Evolutionary conservation across 208 protist species (phyloP).

Genomic region (Jaenimonas drosophilae): DNA sequence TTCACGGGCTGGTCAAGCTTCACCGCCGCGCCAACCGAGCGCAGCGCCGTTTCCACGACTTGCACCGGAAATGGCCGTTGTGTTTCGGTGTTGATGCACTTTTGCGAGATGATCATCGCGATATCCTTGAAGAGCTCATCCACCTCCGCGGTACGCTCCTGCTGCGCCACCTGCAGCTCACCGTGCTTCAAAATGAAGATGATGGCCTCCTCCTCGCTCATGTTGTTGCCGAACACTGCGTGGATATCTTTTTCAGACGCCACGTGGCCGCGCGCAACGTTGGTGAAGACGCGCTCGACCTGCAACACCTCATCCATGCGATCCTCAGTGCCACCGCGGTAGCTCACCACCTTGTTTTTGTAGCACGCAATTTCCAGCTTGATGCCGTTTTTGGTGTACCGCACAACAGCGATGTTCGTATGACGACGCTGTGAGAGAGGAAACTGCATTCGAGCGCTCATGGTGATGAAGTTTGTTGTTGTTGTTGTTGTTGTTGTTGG

Average conservation of each 20-base stretch:
- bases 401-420: slow-evolving; percentile 84
- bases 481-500: slow-evolving; percentile 1
- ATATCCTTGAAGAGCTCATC: slow-evolving; percentile 95
- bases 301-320: slow-evolving; percentile 87
- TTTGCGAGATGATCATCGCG: slow-evolving; percentile 93
- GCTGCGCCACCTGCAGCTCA: slow-evolving; percentile 95
- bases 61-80: slow-evolving; percentile 75
- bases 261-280: slow-evolving; percentile 68
- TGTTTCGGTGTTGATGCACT: slow-evolving; percentile 92
- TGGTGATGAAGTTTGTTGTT: too few species aligned
- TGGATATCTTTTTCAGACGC: slow-evolving; percentile 78
- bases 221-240: slow-evolving; percentile 43
- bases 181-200: slow-evolving; percentile 93
- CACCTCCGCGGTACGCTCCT: slow-evolving; percentile 91
- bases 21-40: slow-evolving; percentile 89
- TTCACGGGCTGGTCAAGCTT: slow-evolving; percentile 89
- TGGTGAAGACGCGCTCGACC: slow-evolving; percentile 86
- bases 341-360: slow-evolving; percentile 90
- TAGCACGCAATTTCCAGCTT: slow-evolving; percentile 88
- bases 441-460: slow-evolving; percentile 82
- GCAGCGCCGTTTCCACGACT: slow-evolving; percentile 94
- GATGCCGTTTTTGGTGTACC: slow-evolving; percentile 70
- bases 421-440: slow-evolving; percentile 85
- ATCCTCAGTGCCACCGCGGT: slow-evolving; percentile 71
- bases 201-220: slow-evolving; percentile 62